Percentiles rank a stretch among this genome's conserved stretches.
Evolutionary conservation across 2,329 filamentous ascomycete genomes (phyloP).

Genomic region (Trichophyton equinum): DNA sequence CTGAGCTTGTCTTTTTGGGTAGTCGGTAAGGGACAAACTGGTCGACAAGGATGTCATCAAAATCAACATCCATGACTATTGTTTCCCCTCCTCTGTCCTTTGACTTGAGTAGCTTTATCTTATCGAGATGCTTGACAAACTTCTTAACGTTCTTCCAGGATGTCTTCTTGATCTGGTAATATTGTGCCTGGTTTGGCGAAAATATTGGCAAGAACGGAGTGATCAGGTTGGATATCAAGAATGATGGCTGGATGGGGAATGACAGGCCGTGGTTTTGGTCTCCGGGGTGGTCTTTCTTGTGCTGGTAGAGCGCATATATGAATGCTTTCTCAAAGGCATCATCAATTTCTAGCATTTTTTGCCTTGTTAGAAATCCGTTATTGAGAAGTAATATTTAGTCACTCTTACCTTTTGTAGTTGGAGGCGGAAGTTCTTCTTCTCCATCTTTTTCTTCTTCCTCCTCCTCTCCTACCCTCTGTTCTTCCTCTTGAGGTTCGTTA

Average conservation of each 20-base stretch:
- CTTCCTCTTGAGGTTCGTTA: slow-evolving; percentile 20
- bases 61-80: slow-evolving; percentile 53
- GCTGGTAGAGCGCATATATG: slow-evolving; percentile 48
- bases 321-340: slow-evolving; percentile 53
- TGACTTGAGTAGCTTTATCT: slow-evolving; percentile 48
- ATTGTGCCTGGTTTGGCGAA: slow-evolving; percentile 42
- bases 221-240: slow-evolving; percentile 50
- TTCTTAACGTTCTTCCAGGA: slow-evolving; percentile 59
- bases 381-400: not conserved
- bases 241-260: slow-evolving; percentile 52
- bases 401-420: slow-evolving; percentile 44
- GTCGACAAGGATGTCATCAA: slow-evolving; percentile 42
- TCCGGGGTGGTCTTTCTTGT: slow-evolving; percentile 44
- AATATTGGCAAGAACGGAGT: slow-evolving; percentile 54
- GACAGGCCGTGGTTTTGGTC: slow-evolving; percentile 44
- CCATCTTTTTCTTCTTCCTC: slow-evolving; percentile 27
- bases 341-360: slow-evolving; percentile 46
- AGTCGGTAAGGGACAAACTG: slow-evolving; percentile 51
- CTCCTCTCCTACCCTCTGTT: slow-evolving; percentile 33
- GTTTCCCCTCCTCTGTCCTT: slow-evolving; percentile 55
- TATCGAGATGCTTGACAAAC: slow-evolving; percentile 56
- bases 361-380: not conserved
- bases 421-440: slow-evolving; percentile 26
- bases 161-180: slow-evolving; percentile 56
- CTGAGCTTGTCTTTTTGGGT: slow-evolving; percentile 37